Evolutionary conservation across 495 filamentous ascomycete species (phyloP), one percentile per base, ranked within the genome.

Genomic region (Neurospora sp.): DNA sequence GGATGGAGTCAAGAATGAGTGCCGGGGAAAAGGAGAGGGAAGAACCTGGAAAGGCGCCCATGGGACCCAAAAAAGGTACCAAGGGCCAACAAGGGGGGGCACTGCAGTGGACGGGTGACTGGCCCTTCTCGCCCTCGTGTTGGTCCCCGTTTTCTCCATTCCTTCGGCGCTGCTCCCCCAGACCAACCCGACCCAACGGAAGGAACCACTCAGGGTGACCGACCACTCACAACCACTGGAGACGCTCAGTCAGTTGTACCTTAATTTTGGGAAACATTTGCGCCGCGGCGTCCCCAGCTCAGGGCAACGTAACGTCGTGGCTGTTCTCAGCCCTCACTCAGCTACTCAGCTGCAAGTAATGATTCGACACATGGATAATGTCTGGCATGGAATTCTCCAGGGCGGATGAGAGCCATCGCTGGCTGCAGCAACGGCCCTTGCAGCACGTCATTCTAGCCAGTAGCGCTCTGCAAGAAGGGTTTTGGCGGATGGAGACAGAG

Each of bases 161-260:
- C 48, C 66, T 41, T 39, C 22, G 20, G 38, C 27, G 38, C 22
- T 53, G 69, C 66, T 48, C 61, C 48, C 61, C 74, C 40, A 66
- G 38, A 42, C 68, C 20, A 68, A 68, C 38, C 53, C 27, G 20
- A n/a, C 12, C 68, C 42, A 44, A 69, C 69, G 71, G 66, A 66
- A 37, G 31, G 31, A 37, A 37, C 35, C 35, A 37, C 35, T 37
- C 35, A 37, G 35, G 35, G 35, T 37, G 35, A 53, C 69, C 73
- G 35, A 68, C 69, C 73, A 75, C 40, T 70, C 70, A 70, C 71
- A 53, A 37, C 27, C 53, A 66, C 53, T 59, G 48, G 48, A 27
- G 20, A 59, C 53, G 27, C 53, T 16, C 12, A 31, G 22, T 16
- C 22, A 16, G 10, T 53, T 31, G 53, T 35, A n/a, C n/a, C n/a